Evolutionary conservation across 2,329 filamentous ascomycete species (phyloP), one percentile per base, ranked within the genome.

Genomic region (Colletotrichum noveboracense): DNA sequence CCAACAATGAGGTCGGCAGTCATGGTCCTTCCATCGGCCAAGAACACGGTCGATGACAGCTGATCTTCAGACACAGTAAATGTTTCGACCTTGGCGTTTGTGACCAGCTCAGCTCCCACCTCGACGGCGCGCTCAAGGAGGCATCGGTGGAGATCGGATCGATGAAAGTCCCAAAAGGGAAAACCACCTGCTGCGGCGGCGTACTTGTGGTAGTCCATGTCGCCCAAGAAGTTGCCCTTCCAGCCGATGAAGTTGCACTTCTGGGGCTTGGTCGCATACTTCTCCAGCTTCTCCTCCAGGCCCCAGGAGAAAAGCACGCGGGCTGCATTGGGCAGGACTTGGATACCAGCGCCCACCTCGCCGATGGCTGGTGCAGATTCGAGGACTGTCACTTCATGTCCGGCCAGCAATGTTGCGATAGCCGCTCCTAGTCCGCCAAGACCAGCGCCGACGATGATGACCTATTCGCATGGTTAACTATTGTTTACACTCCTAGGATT

Each of bases 1-100:
- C 85, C 86, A 34, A 89, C 80, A 28, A 88, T 81, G 3, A 88
- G 75, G 70, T 88, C 86, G 24, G 79, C 82, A 7, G 66, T 68
- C n/a, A 84, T 76, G 12, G 77, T 75, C 6, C 78, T 70, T 4
- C 84, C 85, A 18, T 78, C 78, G 3, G 55, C 38, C 52, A 78
- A 74, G 55, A 65, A 70, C 6, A 78, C 77, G 5, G 77, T 38
- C 0, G 72, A 48, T 5, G 68, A 55, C 7, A 55, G 26, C 13
- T 61, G 16, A 36, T 74, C 72, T 3, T 62, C 36, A 4, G 72
- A 66, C 9, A 74, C 75, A 14, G 69, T 77, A 24, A 34, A 78
- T 4, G 77, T 34, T 2, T 79, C 78, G 7, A 70, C 78, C 5
- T 34, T 75, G 7, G 78, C 21, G 13, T 55, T 69, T 2, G 67